Evolutionary conservation across 2,329 filamentous ascomycete genomes (phyloP).

Genomic region (Aspergillus novofumigatus): DNA sequence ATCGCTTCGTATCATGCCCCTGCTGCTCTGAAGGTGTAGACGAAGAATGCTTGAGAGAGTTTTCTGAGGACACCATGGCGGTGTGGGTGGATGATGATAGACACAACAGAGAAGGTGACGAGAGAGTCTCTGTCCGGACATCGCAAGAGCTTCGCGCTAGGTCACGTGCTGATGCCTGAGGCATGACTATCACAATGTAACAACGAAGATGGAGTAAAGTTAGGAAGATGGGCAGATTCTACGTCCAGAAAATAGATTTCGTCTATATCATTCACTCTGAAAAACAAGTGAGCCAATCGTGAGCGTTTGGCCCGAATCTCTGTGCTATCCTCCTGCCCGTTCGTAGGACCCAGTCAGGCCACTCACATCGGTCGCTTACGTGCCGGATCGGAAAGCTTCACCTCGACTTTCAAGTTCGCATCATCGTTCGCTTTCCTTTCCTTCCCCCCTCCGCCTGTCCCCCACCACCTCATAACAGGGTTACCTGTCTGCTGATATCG

Average conservation of each 20-base stretch:
- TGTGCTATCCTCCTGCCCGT: neutral
- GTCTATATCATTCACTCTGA: neutral
- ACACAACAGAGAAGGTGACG: slow-evolving; percentile 3
- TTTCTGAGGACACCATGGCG: slow-evolving; percentile 29
- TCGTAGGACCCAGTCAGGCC: slow-evolving; percentile 29
- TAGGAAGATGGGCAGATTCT: neutral
- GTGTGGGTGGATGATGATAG: slow-evolving; percentile 8
- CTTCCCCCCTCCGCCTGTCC: slow-evolving; percentile 16
- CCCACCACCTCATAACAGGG: slow-evolving; percentile 22
- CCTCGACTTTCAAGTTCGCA: slow-evolving; percentile 24
- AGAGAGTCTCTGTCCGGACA: slow-evolving; percentile 8
- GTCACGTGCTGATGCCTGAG: slow-evolving; percentile 26
- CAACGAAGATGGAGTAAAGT: neutral
- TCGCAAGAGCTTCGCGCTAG: slow-evolving; percentile 6
- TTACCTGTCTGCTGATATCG: slow-evolving; percentile 16
- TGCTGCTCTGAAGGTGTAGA: slow-evolving; percentile 18
- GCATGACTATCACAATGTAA: neutral
- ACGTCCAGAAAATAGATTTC: neutral
- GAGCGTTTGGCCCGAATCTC: neutral
- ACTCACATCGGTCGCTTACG: slow-evolving; percentile 32
- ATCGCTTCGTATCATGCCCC: slow-evolving; percentile 26
- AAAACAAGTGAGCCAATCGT: neutral
- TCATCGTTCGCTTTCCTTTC: slow-evolving; percentile 20
- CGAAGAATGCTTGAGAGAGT: slow-evolving; percentile 31
- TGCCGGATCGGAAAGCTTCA: slow-evolving; percentile 36